Evolutionary conservation across 768 basidiomycete species (phyloP).

Genomic region (Tulasnella sp.): DNA sequence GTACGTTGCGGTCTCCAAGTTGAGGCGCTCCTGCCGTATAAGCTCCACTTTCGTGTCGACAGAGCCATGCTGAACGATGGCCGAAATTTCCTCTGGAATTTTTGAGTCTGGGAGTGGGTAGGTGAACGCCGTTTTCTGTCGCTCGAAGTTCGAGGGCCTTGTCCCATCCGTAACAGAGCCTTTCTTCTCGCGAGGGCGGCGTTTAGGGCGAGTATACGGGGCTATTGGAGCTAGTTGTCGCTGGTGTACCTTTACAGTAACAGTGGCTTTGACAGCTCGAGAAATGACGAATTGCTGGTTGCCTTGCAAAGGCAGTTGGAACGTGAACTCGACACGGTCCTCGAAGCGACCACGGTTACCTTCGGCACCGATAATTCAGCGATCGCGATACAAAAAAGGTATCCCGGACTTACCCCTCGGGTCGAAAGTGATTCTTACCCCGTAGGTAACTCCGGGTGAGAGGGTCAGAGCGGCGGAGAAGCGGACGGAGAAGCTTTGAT

Average conservation of each 20-base stretch:
- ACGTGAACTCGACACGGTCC: conserved; percentile 22
- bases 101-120: conserved; percentile 39
- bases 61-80: background rate
- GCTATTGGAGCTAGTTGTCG: conserved; percentile 45
- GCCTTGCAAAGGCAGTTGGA: background rate
- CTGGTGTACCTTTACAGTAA: conserved; percentile 38
- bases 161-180: conserved; percentile 40
- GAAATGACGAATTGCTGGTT: conserved; percentile 14
- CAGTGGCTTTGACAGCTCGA: conserved; percentile 3
- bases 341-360: conserved; percentile 23
- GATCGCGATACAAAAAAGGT: background rate
- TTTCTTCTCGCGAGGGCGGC: background rate
- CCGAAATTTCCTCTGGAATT: conserved; percentile 35
- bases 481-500: background rate
- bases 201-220: conserved; percentile 39
- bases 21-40: background rate
- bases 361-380: background rate
- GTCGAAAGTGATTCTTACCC: conserved; percentile 5
- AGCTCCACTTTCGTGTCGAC: background rate
- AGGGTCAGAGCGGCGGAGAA: background rate
- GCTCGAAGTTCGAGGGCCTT: conserved; percentile 37
- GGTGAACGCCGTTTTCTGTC: conserved; percentile 37
- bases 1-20: conserved; percentile 44
- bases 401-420: background rate
- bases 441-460: background rate